A percentile compares a stretch with the other conserved stretches of the same genome.
Evolutionary conservation across 768 basidiomycete species (phyloP).

Genomic region (Cystobasidium ongulense): DNA sequence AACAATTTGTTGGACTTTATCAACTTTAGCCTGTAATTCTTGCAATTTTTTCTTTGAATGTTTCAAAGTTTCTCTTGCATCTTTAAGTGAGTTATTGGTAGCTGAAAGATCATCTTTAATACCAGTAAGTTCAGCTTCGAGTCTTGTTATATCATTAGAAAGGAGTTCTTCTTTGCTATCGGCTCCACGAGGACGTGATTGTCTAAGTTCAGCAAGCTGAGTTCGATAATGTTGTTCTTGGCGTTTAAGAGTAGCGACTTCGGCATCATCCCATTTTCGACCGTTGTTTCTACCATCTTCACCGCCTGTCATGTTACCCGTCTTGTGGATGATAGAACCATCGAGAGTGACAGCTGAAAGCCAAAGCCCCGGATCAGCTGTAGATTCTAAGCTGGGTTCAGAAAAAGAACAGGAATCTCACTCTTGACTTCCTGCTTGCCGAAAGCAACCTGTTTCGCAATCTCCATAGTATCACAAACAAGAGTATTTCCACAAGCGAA

Average conservation of each 20-base stretch:
- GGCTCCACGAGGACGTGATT: not conserved
- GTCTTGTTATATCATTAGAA: conserved; percentile 42
- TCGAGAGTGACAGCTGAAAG: conserved; percentile 76
- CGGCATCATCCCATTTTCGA: conserved; percentile 78
- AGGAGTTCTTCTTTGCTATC: conserved; percentile 65
- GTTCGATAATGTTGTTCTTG: conserved; percentile 62
- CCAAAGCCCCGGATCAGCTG: not conserved
- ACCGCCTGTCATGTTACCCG: conserved; percentile 93
- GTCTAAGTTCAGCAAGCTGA: conserved; percentile 66
- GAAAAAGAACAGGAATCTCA: conserved; percentile 45
- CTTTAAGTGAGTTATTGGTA: conserved; percentile 10
- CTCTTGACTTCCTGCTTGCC: conserved; percentile 97
- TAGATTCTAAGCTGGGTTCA: not conserved
- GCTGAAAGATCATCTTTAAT: conserved; percentile 73
- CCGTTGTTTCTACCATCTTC: conserved; percentile 46
- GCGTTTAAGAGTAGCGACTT: conserved; percentile 59
- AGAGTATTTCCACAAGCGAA: conserved; percentile 91
- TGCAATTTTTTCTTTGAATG: not conserved
- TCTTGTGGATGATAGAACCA: conserved; percentile 94
- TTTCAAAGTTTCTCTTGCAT: not conserved
- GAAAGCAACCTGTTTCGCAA: conserved; percentile 81
- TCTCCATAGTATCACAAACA: conserved; percentile 90
- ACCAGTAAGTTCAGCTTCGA: conserved; percentile 66
- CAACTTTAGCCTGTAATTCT: not conserved
- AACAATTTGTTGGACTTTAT: conserved; percentile 63